These are phyloP conservation scores for Cardamine occulta DNA, from an alignment of 345 rosid genomes.

Conservation along the genomic window DNA sequence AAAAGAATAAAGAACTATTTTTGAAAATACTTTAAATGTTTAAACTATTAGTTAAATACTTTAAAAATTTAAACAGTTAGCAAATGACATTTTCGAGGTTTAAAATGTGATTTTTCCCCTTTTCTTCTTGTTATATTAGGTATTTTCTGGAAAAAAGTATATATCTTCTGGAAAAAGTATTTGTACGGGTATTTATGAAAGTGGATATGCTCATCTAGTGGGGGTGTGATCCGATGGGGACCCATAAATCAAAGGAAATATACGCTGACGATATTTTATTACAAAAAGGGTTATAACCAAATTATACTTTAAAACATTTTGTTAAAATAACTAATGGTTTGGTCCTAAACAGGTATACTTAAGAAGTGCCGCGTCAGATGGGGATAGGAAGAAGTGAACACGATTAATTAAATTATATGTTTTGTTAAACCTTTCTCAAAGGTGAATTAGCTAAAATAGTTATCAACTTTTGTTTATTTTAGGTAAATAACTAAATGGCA, in stretches of 20 bases:
- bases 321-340: conserved; percentile 23
- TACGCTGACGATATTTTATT: conserved; percentile 37
- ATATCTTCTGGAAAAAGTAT: not conserved
- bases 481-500: not conserved
- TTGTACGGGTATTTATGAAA: conserved; percentile 24
- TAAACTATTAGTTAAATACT: no score
- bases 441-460: not conserved
- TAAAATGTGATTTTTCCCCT: not conserved
- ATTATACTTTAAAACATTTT: not conserved
- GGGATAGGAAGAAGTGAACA: conserved; percentile 1
- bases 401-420: not conserved
- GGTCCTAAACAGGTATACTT: conserved; percentile 35
- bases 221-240: conserved; percentile 23
- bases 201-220: conserved; percentile 41
- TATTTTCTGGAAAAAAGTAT: conserved; percentile 8
- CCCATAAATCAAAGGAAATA: conserved; percentile 34
- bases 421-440: not conserved
- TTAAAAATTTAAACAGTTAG: no score
- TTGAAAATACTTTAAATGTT: no score
- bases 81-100: no score
- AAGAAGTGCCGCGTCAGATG: conserved; percentile 26
- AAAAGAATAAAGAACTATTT: no score
- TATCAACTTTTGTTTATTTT: not conserved
- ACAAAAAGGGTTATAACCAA: conserved; percentile 27
- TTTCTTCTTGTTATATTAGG: not conserved